Base-by-base conservation (phyloP, 2,329 filamentous ascomycete genomes). In the Fusarium xyrophilum region DNA sequence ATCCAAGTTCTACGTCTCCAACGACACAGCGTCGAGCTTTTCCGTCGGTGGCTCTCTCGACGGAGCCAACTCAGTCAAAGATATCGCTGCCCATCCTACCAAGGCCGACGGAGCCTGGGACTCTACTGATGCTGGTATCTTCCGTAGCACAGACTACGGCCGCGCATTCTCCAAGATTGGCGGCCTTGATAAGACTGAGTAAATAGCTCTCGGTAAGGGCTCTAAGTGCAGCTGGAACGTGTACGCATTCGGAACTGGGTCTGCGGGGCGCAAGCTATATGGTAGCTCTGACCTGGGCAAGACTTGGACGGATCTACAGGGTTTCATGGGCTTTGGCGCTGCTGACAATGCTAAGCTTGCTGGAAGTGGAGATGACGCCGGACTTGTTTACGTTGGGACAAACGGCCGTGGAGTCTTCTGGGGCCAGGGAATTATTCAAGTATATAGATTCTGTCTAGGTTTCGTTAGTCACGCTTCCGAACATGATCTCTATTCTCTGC, bases 61-160 rank as follows among this genome's bases (percentile, higher is more conserved):
- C 6, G 77, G 77, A n/a, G 80, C 79, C 6, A 80, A 76, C 4
- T 74, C 78, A 21, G 78, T 90, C 59, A 87, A 87, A 39, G 82
- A 84, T 35, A 81, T 91, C 13, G 85, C 84, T 19, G 81, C 81
- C 2, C 82, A 89, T 65, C 87, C 88, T 1, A 81, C 83, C 9
- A 79, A 81, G 14, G 85, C 86, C 0, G 89, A 90, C 15, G 85
- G 88, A 48, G 82, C 92, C 48, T 86, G 83, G 76, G 85, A 85
- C 3, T 86, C 85, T 2, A 87, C 86, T 0, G 80, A 87, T 55
- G 76, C 71, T 0, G 86, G 86, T 9, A 75, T 89, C 48, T 88
- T 85, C 77, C 82, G 82, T 68, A 86, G 83, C 13, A 83, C 81
- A 9, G 75, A 88, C 73, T 86, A 78, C 36, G 86, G 85, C 8